Conservation (phyloP, 2,329 filamentous ascomycete genomes). For the Scedosporium dehoogii region DNA sequence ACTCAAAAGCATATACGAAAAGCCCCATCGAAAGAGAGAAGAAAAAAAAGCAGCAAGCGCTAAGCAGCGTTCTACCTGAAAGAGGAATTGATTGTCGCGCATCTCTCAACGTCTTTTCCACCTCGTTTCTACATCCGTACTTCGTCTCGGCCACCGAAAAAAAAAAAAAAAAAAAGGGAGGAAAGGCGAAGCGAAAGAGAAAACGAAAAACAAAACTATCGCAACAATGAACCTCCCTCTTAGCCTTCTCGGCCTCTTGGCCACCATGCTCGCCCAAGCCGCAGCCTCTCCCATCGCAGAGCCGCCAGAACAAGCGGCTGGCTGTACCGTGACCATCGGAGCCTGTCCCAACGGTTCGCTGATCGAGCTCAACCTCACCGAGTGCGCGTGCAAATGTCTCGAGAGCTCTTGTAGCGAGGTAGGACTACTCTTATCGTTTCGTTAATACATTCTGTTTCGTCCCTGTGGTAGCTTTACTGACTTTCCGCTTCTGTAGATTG, state of each 20-base stretch:
- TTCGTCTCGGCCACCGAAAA: neutral
- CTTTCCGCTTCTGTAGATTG: neutral
- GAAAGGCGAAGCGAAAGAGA: neutral
- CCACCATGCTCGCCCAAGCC: neutral
- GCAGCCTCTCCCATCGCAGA: neutral
- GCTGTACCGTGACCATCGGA: neutral
- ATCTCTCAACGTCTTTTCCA: neutral
- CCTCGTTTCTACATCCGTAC: neutral
- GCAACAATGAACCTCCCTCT: neutral
- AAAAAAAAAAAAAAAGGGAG: too few species aligned
- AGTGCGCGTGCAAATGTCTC: slow-evolving; percentile 5
- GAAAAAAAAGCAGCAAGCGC: too few species aligned
- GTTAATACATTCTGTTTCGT: neutral
- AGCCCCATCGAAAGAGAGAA: too few species aligned
- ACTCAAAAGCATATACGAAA: too few species aligned
- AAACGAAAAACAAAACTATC: neutral
- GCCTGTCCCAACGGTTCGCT: neutral
- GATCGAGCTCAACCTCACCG: slow-evolving; percentile 3
- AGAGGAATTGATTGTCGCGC: neutral
- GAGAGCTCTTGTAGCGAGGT: slow-evolving; percentile 3
- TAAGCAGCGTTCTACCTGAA: too few species aligned
- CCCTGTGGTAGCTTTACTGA: neutral
- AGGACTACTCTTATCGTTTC: neutral
- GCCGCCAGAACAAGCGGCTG: neutral
- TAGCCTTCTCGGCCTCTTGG: neutral